Base-by-base conservation (phyloP, 805 yeast genomes). In the Metschnikowia henanensis region DNA sequence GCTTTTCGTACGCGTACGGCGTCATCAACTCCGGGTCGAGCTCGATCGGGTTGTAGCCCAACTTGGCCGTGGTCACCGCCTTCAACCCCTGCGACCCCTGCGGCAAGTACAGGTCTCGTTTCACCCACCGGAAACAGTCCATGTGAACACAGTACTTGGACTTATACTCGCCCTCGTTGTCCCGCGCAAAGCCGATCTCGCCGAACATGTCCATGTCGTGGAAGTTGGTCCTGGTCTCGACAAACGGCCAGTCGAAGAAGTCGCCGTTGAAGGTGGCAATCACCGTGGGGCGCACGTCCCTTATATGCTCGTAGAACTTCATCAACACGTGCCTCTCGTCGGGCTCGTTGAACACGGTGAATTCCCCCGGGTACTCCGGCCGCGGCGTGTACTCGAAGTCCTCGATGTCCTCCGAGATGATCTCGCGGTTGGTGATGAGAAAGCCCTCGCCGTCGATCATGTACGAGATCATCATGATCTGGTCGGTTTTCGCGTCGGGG, bases 361-460 rank as follows among this genome's bases (percentile, higher is more conserved):
- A 94, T 13, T 75, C 57, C 12, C 99, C 99, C 2, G 89, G 92
- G 62, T 84, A 92, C 65, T 95, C 99, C 3, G 97, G 96, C 59
- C 83, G 89, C 1, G 99, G 99, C 0, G 99, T 91, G 60, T 94
- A 94, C 64, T 94, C 99, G 56, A 94, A 94, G 66, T 94, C 98
- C 39, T 87, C 96, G 45, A 94, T 94, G 63, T 95, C 98, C 61
- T 89, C 87, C 6, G 95, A 83, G 30, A 94, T 91, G 55, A 94
- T 89, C 54, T 91, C 97, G 56, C 99, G 72, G 61, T 94, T 94
- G 8, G 98, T 94, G 47, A 94, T 95, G 30, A 94, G 70, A 60
- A 71, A 94, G 30, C 99, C 99, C 55, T 88, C 95, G 9, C 98
- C 99, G 61, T 94, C 99, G 49, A 94, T 91, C 99, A 95, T 95